phyloP scores from a whole-genome alignment of 2,329 filamentous ascomycete species.

The Acrocalymma vagum region DNA sequence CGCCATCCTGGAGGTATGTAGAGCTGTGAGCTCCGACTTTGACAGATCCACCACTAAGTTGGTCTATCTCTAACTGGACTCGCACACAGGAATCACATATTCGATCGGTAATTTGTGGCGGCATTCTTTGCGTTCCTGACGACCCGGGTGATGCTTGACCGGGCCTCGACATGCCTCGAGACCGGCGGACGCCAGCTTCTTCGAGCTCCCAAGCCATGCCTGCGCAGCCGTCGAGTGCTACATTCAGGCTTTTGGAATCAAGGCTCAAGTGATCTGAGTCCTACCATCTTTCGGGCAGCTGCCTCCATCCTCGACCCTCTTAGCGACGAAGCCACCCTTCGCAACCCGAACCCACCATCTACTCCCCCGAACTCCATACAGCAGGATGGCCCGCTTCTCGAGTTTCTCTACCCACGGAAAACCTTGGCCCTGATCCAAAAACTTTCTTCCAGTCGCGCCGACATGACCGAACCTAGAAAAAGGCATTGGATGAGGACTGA shows the following conservation, averaged over 20 bases:
- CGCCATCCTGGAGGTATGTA: slow-evolving; percentile 12
- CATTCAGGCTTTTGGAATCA: slow-evolving; percentile 66
- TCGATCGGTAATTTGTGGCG: slow-evolving; percentile 30
- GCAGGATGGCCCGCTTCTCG: slow-evolving; percentile 43
- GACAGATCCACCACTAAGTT: slow-evolving; percentile 13
- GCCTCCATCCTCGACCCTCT: slow-evolving; percentile 13
- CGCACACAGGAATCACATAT: slow-evolving; percentile 7
- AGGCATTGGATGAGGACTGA: slow-evolving; percentile 24
- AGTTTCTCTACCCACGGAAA: slow-evolving; percentile 58
- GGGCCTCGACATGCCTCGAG: slow-evolving; percentile 66
- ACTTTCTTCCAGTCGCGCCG: slow-evolving; percentile 30
- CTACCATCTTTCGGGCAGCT: slow-evolving; percentile 42
- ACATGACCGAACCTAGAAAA: slow-evolving; percentile 35
- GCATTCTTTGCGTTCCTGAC: slow-evolving; percentile 27
- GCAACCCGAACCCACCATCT: slow-evolving; percentile 10
- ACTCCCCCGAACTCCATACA: slow-evolving; percentile 4
- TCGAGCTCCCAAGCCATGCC: slow-evolving; percentile 48
- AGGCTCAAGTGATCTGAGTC: slow-evolving; percentile 57
- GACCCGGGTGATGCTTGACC: slow-evolving; percentile 63
- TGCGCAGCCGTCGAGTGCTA: slow-evolving; percentile 58
- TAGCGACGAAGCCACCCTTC: slow-evolving; percentile 20
- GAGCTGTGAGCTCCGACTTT: slow-evolving; percentile 20
- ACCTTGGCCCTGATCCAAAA: slow-evolving; percentile 50
- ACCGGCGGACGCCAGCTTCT: slow-evolving; percentile 63
- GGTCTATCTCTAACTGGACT: too few species aligned